phyloP scores from a whole-genome alignment of 208 protist species.

The Porcisia deanei region DNA sequence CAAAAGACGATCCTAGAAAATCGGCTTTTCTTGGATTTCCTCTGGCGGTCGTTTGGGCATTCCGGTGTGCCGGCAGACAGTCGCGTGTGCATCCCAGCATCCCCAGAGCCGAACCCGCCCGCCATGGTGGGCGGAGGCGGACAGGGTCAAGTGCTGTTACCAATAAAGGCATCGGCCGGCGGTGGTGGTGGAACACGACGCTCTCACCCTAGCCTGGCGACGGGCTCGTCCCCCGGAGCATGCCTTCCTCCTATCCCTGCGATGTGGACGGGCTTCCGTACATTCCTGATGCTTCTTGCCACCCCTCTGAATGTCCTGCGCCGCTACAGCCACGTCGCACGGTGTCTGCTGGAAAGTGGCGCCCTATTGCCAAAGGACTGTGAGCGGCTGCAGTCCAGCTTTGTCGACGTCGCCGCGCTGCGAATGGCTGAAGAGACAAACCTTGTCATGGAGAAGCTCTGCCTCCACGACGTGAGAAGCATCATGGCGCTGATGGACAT shows the following conservation, averaged over 20 bases:
- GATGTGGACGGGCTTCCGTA: conserved; percentile 73
- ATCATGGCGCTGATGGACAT: conserved; percentile 67
- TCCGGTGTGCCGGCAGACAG: conserved; percentile 48
- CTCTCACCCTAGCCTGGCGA: neutral
- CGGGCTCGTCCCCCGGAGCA: neutral
- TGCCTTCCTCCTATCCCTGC: conserved; percentile 45
- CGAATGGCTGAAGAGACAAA: conserved; percentile 56
- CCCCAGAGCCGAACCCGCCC: conserved; percentile 32
- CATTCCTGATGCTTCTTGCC: conserved; percentile 65
- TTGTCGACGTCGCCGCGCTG: conserved; percentile 43
- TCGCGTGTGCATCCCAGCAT: conserved; percentile 29
- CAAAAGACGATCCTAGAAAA: conserved; percentile 31
- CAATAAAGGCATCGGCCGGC: neutral
- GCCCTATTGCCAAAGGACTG: conserved; percentile 36
- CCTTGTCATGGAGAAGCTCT: conserved; percentile 65
- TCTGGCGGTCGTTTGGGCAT: conserved; percentile 50
- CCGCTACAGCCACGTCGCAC: conserved; percentile 69
- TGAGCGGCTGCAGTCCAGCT: conserved; percentile 44
- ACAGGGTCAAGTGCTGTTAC: neutral
- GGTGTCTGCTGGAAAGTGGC: conserved; percentile 64
- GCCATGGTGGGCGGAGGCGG: neutral
- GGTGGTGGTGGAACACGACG: conserved; percentile 3
- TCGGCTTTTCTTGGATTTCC: conserved; percentile 51
- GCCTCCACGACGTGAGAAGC: conserved; percentile 49
- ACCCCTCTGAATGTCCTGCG: conserved; percentile 68